phyloP scores from a whole-genome alignment of 2,329 filamentous ascomycete genomes.

The Onygenales sp. region DNA sequence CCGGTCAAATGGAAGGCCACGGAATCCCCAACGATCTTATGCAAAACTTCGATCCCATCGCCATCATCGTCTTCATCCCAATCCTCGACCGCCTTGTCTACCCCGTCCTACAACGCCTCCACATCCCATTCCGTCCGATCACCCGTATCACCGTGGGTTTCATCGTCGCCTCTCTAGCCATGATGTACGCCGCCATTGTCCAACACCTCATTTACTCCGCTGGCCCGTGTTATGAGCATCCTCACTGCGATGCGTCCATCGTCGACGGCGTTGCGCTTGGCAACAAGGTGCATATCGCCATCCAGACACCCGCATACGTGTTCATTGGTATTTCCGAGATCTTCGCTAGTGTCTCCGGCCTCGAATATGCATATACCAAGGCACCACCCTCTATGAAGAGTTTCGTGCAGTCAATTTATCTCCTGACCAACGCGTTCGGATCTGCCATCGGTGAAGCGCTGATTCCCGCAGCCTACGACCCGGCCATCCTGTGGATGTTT shows the following conservation, averaged over 20 bases:
- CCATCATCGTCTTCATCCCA: constrained; percentile 66
- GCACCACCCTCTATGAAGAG: constrained; percentile 61
- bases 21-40: constrained; percentile 71
- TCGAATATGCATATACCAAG: constrained; percentile 67
- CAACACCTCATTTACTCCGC: constrained; percentile 47
- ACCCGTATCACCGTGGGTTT: constrained; percentile 67
- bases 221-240: constrained; percentile 42
- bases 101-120: constrained; percentile 52
- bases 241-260: constrained; percentile 23
- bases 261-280: constrained; percentile 23
- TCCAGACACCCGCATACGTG: constrained; percentile 37
- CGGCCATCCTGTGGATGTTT: constrained; percentile 59
- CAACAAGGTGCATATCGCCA: constrained; percentile 36
- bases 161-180: constrained; percentile 52
- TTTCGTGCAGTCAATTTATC: constrained; percentile 47
- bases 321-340: constrained; percentile 45
- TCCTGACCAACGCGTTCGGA: constrained; percentile 51
- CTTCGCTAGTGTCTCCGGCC: constrained; percentile 55
- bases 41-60: constrained; percentile 65
- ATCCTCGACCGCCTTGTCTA: constrained; percentile 61
- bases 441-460: constrained; percentile 53
- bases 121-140: constrained; percentile 62
- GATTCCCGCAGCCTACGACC: constrained; percentile 52
- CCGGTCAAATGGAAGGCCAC: constrained; percentile 51
- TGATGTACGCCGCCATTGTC: constrained; percentile 51